phyloP scores from a whole-genome alignment of 176 grass and related monocot species.

The Pontederia crassipes region DNA sequence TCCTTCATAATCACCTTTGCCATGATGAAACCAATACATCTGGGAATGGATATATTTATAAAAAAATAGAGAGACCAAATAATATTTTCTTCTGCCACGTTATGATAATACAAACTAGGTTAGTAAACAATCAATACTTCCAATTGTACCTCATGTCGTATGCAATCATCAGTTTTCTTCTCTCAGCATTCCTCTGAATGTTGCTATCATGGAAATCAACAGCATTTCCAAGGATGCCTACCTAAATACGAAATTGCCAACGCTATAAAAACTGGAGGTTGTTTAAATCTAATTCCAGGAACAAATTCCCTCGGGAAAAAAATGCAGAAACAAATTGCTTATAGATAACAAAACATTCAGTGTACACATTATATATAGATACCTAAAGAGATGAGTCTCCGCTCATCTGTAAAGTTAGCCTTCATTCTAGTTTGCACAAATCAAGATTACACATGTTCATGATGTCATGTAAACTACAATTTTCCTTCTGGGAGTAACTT shows the following conservation, averaged over 20 bases:
- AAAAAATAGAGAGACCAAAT: slow-evolving; percentile 4
- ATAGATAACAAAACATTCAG: no score
- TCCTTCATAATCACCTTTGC: slow-evolving; percentile 79
- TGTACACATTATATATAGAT: no score
- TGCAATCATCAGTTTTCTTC: slow-evolving; percentile 86
- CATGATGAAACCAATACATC: slow-evolving; percentile 95
- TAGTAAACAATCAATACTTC: neutral
- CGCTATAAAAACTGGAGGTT: neutral
- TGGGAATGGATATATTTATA: slow-evolving; percentile 19
- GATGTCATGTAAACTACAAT: no score
- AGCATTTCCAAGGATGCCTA: slow-evolving; percentile 91
- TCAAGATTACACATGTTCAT: no score
- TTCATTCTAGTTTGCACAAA: no score
- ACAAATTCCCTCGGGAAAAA: no score
- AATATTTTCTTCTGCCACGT: neutral
- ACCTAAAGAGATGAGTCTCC: no score
- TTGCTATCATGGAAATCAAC: slow-evolving; percentile 57
- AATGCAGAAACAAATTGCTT: no score
- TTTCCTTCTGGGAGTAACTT: no score
- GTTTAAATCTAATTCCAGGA: no score
- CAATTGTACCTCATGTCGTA: slow-evolving; percentile 89
- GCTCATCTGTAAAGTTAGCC: no score
- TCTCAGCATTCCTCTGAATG: slow-evolving; percentile 37
- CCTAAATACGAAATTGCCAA: slow-evolving; percentile 37
- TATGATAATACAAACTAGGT: neutral